These are phyloP conservation scores for Ciborinia camelliae DNA, from an alignment of 2,329 filamentous ascomycete genomes.

Conservation along the genomic window DNA sequence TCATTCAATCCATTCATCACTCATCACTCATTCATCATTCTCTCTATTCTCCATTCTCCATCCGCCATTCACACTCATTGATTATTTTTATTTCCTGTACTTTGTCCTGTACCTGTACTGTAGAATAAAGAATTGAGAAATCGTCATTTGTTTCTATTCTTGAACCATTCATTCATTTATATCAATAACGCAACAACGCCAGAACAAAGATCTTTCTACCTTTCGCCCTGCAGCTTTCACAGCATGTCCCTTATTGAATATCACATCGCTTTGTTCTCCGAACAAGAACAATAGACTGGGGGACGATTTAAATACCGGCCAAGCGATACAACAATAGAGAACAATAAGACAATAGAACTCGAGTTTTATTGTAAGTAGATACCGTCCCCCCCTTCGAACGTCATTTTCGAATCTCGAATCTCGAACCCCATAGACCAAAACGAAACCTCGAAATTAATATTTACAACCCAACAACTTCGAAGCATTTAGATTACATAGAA, in stretches of 20 bases:
- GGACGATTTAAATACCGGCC: too few species aligned
- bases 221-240: not conserved
- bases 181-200: too few species aligned
- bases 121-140: too few species aligned
- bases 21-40: too few species aligned
- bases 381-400: not conserved
- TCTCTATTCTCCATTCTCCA: too few species aligned
- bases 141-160: slow-evolving; percentile 13
- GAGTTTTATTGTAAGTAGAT: slow-evolving; percentile 10
- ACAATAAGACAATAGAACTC: not conserved
- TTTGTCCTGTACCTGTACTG: too few species aligned
- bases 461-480: slow-evolving; percentile 14
- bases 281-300: slow-evolving; percentile 14
- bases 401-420: not conserved
- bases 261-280: slow-evolving; percentile 3
- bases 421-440: slow-evolving; percentile 14
- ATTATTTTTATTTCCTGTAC: too few species aligned
- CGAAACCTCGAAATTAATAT: not conserved
- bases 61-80: slow-evolving; percentile 7
- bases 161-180: slow-evolving; percentile 16
- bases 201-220: not conserved
- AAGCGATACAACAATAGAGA: not conserved
- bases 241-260: slow-evolving; percentile 9
- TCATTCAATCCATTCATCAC: slow-evolving; percentile 12
- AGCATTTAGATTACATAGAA: not conserved